Base-by-base conservation (phyloP, 1,139 yeast species). In the Magnusiomyces fungicola region DNA sequence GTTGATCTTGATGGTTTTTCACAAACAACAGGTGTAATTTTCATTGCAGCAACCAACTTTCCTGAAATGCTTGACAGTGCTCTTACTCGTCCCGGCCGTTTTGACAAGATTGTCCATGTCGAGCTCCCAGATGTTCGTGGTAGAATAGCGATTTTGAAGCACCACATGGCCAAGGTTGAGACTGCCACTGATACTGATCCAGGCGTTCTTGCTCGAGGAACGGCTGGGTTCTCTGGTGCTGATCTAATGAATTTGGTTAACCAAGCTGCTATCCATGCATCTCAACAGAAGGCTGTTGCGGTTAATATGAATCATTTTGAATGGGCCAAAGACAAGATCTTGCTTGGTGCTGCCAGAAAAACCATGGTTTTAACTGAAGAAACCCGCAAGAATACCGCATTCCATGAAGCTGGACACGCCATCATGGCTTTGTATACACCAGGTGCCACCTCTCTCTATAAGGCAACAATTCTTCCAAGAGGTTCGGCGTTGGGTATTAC, bases 341-440 rank as follows among this genome's bases (percentile, higher is more conserved):
- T 94, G 61, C 81, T 94, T 85, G 99, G 99, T 48, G 98, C 97
- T 33, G 99, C 96, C 56, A 84, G 95, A 88, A 87, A 87, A 69
- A 87, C 96, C 47, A 90, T 90, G 97, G 97, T 92, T 47, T 79
- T 92, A 69, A 90, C 98, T 24, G 97, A 92, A 66, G 97, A 92
- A 58, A 79, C 95, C 0, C 80, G 97, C 67, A 80, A 78, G 59
- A 90, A 92, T 59, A 94, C 98, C 19, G 98, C 98, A 1, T 94
- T 82, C 67, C 99, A 92, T 69, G 99, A 92, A 71, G 99, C 98
- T 9, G 99, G 99, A 2, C 99, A 92, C 69, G 98, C 98, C 3
- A 87, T 92, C 53, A 48, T 90, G 87, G 97, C 98, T 4, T 77
- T 92, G 79, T 92, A 78, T 68, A 87, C 96, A 10, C 81, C 82